A percentile compares a stretch with the other conserved stretches of the same genome.
These are phyloP conservation scores for Echeveria elegans DNA, from an alignment of 164 flowering plant species.

Conservation along the genomic window DNA sequence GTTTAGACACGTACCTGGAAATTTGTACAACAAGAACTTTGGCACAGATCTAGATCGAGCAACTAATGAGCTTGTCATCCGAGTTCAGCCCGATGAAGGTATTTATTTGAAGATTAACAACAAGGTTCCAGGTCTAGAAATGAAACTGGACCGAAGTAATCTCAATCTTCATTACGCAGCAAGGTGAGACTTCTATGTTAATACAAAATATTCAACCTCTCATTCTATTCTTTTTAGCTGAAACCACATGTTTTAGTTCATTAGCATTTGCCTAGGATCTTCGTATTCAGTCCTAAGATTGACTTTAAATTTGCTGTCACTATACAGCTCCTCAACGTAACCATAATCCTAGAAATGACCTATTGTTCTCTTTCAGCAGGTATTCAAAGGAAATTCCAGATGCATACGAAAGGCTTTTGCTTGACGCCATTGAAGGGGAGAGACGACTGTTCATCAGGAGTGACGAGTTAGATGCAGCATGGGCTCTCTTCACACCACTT, in stretches of 20 bases:
- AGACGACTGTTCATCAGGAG: conserved; percentile 77
- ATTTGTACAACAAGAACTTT: conserved; percentile 59
- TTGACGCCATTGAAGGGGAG: conserved; percentile 89
- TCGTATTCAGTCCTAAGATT: too few relatives aligned
- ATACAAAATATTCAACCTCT: neutral
- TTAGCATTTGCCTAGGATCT: too few relatives aligned
- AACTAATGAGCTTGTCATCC: conserved; percentile 87
- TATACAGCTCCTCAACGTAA: neutral
- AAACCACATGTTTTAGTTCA: too few relatives aligned
- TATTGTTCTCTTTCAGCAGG: conserved; percentile 21
- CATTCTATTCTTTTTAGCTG: neutral
- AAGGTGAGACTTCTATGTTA: conserved; percentile 33
- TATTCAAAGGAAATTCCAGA: conserved; percentile 68
- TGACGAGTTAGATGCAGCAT: conserved; percentile 92
- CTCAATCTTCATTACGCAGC: conserved; percentile 84
- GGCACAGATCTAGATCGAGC: conserved; percentile 84
- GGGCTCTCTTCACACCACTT: conserved; percentile 77
- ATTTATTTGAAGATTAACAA: conserved; percentile 89
- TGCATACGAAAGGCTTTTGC: conserved; percentile 81
- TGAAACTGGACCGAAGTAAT: conserved; percentile 86
- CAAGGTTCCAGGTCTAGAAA: conserved; percentile 87
- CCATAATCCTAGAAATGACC: neutral
- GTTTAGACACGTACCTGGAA: conserved; percentile 93
- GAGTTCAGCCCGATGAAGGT: conserved; percentile 95
- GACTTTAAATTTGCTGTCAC: neutral